Evolutionary conservation across 2,329 filamentous ascomycete genomes (phyloP).

Genomic region (Verticillium nubilum): DNA sequence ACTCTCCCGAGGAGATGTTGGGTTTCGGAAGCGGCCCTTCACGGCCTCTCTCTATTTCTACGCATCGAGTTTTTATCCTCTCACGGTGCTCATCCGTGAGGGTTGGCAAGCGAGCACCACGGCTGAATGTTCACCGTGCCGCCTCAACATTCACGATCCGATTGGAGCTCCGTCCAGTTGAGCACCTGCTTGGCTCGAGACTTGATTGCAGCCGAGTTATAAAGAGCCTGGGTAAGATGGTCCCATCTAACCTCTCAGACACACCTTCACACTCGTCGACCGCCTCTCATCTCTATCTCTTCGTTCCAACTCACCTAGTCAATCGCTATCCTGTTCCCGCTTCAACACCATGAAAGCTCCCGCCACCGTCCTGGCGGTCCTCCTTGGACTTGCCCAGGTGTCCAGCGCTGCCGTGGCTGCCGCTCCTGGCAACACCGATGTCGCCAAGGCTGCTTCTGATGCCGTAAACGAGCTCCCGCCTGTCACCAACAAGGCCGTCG

Average conservation of each 20-base stretch:
- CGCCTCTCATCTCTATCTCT: constrained; percentile 2
- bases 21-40: neutral
- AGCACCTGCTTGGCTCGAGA: neutral
- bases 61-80: neutral
- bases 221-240: neutral
- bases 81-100: neutral
- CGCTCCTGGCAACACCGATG: neutral
- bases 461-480: neutral
- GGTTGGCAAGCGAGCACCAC: neutral
- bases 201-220: neutral
- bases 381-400: constrained; percentile 7
- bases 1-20: neutral
- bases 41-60: neutral
- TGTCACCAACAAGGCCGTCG: neutral
- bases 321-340: constrained; percentile 2
- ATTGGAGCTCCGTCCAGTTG: neutral
- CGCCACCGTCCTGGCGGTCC: constrained; percentile 4
- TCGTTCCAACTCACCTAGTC: constrained; percentile 3
- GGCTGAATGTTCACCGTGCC: neutral
- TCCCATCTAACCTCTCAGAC: neutral
- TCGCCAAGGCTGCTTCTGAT: neutral
- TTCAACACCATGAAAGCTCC: constrained; percentile 7
- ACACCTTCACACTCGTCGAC: constrained; percentile 6
- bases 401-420: neutral
- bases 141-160: neutral